Evolutionary conservation across 2,329 filamentous ascomycete species (phyloP).

Genomic region (Alternaria infectoria): DNA sequence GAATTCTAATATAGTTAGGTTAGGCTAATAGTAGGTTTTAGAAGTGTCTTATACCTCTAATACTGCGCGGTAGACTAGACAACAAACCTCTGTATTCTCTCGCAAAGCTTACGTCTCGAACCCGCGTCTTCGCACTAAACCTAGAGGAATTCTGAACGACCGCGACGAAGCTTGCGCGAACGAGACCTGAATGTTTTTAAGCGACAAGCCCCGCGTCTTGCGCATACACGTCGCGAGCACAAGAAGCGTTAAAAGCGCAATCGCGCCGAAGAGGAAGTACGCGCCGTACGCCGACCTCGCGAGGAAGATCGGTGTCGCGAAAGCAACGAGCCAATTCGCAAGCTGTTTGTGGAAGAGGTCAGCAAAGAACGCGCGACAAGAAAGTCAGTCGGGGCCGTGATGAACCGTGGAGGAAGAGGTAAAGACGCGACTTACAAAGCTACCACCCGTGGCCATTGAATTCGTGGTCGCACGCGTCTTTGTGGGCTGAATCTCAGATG

Average conservation of each 20-base stretch:
- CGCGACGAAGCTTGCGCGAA: not conserved
- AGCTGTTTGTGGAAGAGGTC: not conserved
- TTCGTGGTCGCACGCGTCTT: not conserved
- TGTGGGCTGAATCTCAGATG: not conserved
- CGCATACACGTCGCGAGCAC: not conserved
- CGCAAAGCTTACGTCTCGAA: not conserved
- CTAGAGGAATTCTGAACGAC: not conserved
- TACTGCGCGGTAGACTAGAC: too few relatives aligned
- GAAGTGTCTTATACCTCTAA: too few relatives aligned
- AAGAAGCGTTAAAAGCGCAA: not conserved
- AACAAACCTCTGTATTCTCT: too few relatives aligned
- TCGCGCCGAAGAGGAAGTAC: not conserved
- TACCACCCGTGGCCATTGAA: not conserved
- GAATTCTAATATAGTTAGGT: too few relatives aligned
- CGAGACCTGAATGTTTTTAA: not conserved
- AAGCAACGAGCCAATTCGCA: not conserved
- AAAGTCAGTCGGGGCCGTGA: too few relatives aligned
- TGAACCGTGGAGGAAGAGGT: rapidly evolving
- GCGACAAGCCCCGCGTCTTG: not conserved
- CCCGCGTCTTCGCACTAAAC: not conserved
- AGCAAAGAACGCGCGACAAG: not conserved
- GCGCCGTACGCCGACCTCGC: not conserved
- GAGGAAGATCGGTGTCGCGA: not conserved
- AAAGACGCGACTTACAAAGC: not conserved
- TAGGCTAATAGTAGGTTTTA: too few relatives aligned